phyloP scores from a whole-genome alignment of 2,329 filamentous ascomycete species.

The Sordariomycetes sp. region DNA sequence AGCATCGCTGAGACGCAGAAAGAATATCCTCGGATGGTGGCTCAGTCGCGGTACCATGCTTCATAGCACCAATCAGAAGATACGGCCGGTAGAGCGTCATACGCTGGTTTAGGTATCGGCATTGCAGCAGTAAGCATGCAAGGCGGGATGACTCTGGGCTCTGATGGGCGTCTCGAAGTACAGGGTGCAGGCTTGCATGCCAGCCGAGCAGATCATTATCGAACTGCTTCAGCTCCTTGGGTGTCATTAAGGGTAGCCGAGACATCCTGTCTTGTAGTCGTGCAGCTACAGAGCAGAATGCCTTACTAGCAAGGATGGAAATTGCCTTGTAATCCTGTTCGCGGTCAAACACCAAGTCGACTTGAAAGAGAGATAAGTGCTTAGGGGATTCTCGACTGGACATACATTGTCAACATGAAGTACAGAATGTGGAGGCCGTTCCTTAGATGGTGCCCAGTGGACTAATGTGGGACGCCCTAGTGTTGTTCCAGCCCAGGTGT shows the following conservation, averaged over 20 bases:
- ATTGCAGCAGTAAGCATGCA: background rate
- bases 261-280: conserved; percentile 2
- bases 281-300: conserved; percentile 1
- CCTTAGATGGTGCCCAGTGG: background rate
- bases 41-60: background rate
- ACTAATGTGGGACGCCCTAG: conserved; percentile 1
- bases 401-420: no score
- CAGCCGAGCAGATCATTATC: conserved; percentile 2
- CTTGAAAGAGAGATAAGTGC: no score
- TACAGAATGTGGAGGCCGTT: no score
- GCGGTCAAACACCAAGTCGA: no score
- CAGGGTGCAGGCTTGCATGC: background rate
- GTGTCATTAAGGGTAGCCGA: background rate
- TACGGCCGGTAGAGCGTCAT: conserved; percentile 2
- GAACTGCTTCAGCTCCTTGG: conserved; percentile 1
- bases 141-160: conserved; percentile 1
- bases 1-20: background rate
- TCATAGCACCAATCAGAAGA: background rate
- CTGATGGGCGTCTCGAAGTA: background rate
- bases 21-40: background rate
- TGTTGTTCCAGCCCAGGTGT: conserved; percentile 3
- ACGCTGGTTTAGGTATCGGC: conserved; percentile 2
- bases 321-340: conserved; percentile 1
- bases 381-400: no score
- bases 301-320: background rate